phyloP scores from a whole-genome alignment of 495 filamentous ascomycete genomes.

The Chaetomidium leptoderma region DNA sequence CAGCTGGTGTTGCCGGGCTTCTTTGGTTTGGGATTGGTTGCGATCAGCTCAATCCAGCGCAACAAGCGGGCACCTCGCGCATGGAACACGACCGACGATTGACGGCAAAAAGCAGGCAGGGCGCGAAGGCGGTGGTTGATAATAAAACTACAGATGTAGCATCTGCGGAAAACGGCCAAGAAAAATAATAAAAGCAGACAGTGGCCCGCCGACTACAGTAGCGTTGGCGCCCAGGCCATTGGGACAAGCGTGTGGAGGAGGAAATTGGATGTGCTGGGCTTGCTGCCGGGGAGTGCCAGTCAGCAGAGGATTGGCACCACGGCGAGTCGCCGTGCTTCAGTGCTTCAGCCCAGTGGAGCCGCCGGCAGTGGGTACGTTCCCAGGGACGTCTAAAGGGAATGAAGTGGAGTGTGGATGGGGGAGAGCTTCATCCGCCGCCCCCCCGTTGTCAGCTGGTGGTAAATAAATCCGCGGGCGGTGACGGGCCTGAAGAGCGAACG shows the following conservation, averaged over 20 bases:
- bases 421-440: too few species aligned
- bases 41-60: constrained; percentile 11
- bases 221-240: constrained; percentile 9
- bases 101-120: background rate
- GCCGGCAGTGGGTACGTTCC: constrained; percentile 4
- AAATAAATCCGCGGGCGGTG: too few species aligned
- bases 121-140: background rate
- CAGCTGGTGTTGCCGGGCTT: constrained; percentile 6
- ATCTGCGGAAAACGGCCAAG: background rate
- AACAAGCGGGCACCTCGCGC: constrained; percentile 3
- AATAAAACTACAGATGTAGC: background rate
- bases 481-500: too few species aligned
- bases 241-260: constrained; percentile 5
- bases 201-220: constrained; percentile 6
- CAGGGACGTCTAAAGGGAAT: too few species aligned
- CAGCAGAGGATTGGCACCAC: background rate
- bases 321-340: constrained; percentile 14
- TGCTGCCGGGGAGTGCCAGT: background rate
- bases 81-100: background rate
- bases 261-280: constrained; percentile 12
- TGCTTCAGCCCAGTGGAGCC: constrained; percentile 15
- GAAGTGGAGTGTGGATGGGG: too few species aligned
- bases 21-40: constrained; percentile 15
- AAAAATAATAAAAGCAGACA: constrained; percentile 8
- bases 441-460: too few species aligned